Evolutionary conservation across 176 grass and related monocot genomes (phyloP).

Genomic region (Musa schizocarpa): DNA sequence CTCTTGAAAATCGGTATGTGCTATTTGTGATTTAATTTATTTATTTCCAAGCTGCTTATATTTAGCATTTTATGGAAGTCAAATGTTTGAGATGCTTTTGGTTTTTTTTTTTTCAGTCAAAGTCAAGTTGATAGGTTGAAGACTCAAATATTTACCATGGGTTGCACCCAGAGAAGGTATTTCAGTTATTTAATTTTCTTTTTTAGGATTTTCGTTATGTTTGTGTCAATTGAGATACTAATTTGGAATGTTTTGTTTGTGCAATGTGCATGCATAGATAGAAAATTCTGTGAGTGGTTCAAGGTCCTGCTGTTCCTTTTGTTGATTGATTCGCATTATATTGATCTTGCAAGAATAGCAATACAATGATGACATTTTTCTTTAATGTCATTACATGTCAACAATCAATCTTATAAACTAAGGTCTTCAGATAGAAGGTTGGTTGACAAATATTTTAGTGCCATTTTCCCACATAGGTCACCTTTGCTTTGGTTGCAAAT

Average conservation of each 20-base stretch:
- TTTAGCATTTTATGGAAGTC: neutral
- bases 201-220: neutral
- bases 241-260: neutral
- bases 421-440: too few species aligned
- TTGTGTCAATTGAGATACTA: neutral
- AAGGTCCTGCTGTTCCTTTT: too few species aligned
- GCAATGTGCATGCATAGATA: too few species aligned
- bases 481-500: too few species aligned
- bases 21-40: neutral
- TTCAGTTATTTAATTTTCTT: slow-evolving; percentile 8
- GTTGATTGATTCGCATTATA: too few species aligned
- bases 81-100: slow-evolving; percentile 5
- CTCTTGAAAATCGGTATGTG: slow-evolving; percentile 58
- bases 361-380: too few species aligned
- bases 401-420: too few species aligned
- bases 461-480: too few species aligned
- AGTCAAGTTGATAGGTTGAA: slow-evolving; percentile 54
- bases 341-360: too few species aligned
- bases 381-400: too few species aligned
- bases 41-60: neutral
- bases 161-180: slow-evolving; percentile 85
- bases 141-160: slow-evolving; percentile 79
- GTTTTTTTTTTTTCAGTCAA: slow-evolving; percentile 34
- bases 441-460: too few species aligned
- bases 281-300: too few species aligned